Evolutionary conservation across 163 green algal genomes (phyloP), one percentile per base, ranked within the genome.

Genomic region (Chloromonas sp.): DNA sequence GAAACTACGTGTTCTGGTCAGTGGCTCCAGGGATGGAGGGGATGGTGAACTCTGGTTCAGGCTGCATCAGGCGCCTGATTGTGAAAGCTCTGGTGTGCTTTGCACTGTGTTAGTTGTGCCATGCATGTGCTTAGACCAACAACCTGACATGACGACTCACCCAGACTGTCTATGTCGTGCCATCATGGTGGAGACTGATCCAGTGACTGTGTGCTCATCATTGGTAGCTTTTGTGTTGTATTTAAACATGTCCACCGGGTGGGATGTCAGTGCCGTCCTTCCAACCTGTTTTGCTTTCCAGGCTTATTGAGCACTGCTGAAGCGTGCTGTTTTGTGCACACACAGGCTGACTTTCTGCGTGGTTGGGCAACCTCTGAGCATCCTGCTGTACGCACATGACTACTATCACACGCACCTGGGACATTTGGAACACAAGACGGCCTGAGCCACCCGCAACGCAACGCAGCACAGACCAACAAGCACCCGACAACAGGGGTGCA

Each of bases 381-480:
- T 97, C 57, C 93, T 98, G 13, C 85, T 97, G 57, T 98, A 98
- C 85, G 96, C 94, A 82, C 93, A 98, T 81, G 95, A 97, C 87
- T 95, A 91, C 83, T 70, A 84, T n/a, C 71, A 84, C 66, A 74
- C 66, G 66, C 66, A 36, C 36, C 36, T 36, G 36, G 36, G 36
- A 36, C 36, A 36, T 36, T 36, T 36, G 36, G 36, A 36, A 36
- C 36, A 36, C 36, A 36, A 36, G 36, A 36, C 36, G 36, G 36
- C 36, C 36, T 36, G 36, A 36, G 36, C 36, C 36, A 36, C 36
- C 36, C 36, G 36, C 36, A 36, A 36, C 36, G 36, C 36, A 36
- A 36, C 36, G 36, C 36, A 36, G 36, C 36, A 36, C 36, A 36
- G 36, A 36, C 36, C 36, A 36, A 36, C 36, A 36, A 36, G 36